These are phyloP conservation scores for Fusarium guadeloupense DNA, from an alignment of 2,329 filamentous ascomycete species.

Conservation along the genomic window DNA sequence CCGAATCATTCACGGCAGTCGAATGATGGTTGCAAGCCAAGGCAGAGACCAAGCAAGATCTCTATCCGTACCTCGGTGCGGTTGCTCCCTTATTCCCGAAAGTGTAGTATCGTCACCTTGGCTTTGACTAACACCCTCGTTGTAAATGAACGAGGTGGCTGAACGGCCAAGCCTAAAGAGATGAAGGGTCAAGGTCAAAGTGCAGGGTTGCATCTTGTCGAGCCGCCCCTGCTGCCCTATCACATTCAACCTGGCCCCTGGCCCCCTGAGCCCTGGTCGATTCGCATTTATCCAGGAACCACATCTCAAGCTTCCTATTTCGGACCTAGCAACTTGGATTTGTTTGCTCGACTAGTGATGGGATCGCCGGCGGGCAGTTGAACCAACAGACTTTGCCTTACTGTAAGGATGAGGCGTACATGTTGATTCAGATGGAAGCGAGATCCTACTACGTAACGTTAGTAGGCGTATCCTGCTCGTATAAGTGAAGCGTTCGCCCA, in stretches of 20 bases:
- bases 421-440: slow-evolving; percentile 22
- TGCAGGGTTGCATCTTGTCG: slow-evolving; percentile 18
- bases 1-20: slow-evolving; percentile 36
- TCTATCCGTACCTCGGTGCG: slow-evolving; percentile 17
- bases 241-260: slow-evolving; percentile 3
- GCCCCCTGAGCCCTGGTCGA: slow-evolving; percentile 19
- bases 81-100: slow-evolving; percentile 33
- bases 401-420: slow-evolving; percentile 30
- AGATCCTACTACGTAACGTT: too few relatives aligned
- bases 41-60: slow-evolving; percentile 15
- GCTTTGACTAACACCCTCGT: neutral
- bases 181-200: slow-evolving; percentile 7
- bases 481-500: slow-evolving; percentile 23
- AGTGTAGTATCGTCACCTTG: slow-evolving; percentile 11
- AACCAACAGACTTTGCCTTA: slow-evolving; percentile 18
- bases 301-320: slow-evolving; percentile 30
- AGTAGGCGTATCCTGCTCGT: slow-evolving; percentile 11
- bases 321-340: slow-evolving; percentile 23
- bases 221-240: slow-evolving; percentile 22
- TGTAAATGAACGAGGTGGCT: slow-evolving; percentile 12
- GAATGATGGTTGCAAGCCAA: slow-evolving; percentile 26
- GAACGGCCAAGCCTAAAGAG: slow-evolving; percentile 19
- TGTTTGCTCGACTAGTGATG: slow-evolving; percentile 23
- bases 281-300: slow-evolving; percentile 38
- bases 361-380: slow-evolving; percentile 5